Percentiles rank a stretch among this genome's conserved stretches.
phyloP scores from a whole-genome alignment of 176 grass and related monocot species.

The Zizania latifolia region DNA sequence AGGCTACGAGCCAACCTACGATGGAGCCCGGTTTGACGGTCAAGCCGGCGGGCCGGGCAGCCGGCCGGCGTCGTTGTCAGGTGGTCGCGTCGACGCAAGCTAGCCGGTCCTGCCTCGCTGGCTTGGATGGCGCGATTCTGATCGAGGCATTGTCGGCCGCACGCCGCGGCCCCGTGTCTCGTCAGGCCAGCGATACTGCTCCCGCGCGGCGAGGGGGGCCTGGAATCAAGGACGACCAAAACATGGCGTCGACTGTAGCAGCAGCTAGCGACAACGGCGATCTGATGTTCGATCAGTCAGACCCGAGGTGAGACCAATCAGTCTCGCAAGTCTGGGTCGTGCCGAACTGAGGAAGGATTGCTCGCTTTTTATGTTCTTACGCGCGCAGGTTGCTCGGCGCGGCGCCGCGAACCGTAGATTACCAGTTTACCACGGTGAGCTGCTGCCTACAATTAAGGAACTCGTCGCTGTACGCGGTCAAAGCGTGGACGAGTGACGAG shows the following conservation, averaged over 20 bases:
- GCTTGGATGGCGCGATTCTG: constrained; percentile 13
- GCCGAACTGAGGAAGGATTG: background rate
- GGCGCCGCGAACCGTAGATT: no score
- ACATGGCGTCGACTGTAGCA: background rate
- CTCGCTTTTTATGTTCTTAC: background rate
- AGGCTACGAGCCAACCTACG: background rate
- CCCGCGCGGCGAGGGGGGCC: no score
- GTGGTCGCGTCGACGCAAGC: no score
- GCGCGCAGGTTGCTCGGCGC: no score
- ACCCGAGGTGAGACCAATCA: background rate
- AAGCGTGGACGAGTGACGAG: no score
- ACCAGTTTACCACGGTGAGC: no score
- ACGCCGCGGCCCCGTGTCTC: no score
- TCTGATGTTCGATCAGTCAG: background rate
- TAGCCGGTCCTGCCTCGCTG: no score
- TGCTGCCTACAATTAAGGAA: no score
- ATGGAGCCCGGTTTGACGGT: background rate
- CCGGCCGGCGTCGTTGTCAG: constrained; percentile 19
- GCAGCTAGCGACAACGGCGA: background rate
- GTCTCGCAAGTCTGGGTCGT: constrained; percentile 5
- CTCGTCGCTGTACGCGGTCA: no score
- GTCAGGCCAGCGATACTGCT: no score
- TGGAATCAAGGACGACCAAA: no score
- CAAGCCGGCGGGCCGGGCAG: background rate
- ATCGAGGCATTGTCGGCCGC: background rate